phyloP scores from a whole-genome alignment of 2,329 filamentous ascomycete genomes.

The Meredithiella fracta region DNA sequence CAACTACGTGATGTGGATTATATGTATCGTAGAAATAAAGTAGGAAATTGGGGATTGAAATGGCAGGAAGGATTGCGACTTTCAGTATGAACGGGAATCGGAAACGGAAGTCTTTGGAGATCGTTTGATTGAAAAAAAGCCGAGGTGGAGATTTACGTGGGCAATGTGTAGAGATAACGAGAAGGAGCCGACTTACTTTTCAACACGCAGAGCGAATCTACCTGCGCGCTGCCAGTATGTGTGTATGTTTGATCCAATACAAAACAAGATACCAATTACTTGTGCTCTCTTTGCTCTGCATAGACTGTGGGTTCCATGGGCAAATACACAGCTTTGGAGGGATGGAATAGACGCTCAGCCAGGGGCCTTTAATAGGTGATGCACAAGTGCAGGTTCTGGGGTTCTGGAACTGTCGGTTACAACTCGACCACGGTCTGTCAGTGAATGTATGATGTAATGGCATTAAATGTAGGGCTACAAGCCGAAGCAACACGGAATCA shows the following conservation, averaged over 20 bases:
- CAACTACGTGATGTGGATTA: not conserved
- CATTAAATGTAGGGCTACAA: not conserved
- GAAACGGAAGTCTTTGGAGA: too few species aligned
- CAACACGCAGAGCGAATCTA: too few species aligned
- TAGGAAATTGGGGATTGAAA: not conserved
- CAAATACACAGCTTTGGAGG: not conserved
- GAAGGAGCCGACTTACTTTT: too few species aligned
- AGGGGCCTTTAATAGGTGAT: not conserved
- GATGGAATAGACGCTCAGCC: not conserved
- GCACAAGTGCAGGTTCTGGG: not conserved
- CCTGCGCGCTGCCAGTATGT: too few species aligned
- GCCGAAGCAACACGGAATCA: not conserved
- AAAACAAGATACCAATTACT: too few species aligned
- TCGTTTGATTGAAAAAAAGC: too few species aligned
- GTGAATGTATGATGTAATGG: too few species aligned
- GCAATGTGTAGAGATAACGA: too few species aligned
- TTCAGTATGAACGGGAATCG: not conserved
- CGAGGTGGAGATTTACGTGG: too few species aligned
- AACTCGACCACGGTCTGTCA: not conserved
- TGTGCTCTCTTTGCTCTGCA: too few species aligned
- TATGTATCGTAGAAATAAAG: too few species aligned
- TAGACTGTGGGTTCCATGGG: not conserved
- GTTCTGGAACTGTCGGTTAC: not conserved
- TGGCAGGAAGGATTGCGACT: not conserved
- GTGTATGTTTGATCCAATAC: not conserved